Evolutionary conservation across 331 rosid genomes (phyloP).

Genomic region (Stylosanthes scabra): DNA sequence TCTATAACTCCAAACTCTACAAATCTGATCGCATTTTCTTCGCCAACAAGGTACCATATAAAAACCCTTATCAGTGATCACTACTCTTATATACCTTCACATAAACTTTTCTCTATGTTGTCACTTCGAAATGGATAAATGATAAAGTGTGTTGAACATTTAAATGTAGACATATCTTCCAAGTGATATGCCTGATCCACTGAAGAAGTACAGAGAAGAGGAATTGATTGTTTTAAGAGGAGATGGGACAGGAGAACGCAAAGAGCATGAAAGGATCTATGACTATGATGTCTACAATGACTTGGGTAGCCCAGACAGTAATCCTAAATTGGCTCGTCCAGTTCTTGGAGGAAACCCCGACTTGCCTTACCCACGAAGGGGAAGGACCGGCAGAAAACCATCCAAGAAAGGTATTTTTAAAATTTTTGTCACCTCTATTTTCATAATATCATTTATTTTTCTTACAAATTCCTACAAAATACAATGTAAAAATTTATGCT

Average conservation of each 20-base stretch:
- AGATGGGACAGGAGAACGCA: slow-evolving; percentile 44
- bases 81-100: too few relatives aligned
- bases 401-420: slow-evolving; percentile 41
- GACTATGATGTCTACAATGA: slow-evolving; percentile 61
- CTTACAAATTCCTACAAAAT: too few relatives aligned
- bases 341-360: slow-evolving; percentile 47
- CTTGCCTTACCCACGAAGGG: slow-evolving; percentile 63
- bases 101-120: background rate
- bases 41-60: slow-evolving; percentile 47
- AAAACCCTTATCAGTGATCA: too few relatives aligned
- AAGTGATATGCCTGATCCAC: slow-evolving; percentile 41
- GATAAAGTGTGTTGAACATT: background rate
- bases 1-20: slow-evolving; percentile 40
- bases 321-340: slow-evolving; percentile 33
- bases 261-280: slow-evolving; percentile 55
- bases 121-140: background rate
- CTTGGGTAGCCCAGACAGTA: slow-evolving; percentile 52
- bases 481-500: too few relatives aligned
- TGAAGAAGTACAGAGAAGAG: slow-evolving; percentile 38
- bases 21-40: slow-evolving; percentile 47
- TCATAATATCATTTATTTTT: too few relatives aligned
- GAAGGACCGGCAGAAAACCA: slow-evolving; percentile 54
- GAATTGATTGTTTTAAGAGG: slow-evolving; percentile 48
- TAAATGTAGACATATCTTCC: slow-evolving; percentile 49
- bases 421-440: background rate